These are phyloP conservation scores for Halenospora varia DNA, from an alignment of 495 filamentous ascomycete species.

Conservation along the genomic window DNA sequence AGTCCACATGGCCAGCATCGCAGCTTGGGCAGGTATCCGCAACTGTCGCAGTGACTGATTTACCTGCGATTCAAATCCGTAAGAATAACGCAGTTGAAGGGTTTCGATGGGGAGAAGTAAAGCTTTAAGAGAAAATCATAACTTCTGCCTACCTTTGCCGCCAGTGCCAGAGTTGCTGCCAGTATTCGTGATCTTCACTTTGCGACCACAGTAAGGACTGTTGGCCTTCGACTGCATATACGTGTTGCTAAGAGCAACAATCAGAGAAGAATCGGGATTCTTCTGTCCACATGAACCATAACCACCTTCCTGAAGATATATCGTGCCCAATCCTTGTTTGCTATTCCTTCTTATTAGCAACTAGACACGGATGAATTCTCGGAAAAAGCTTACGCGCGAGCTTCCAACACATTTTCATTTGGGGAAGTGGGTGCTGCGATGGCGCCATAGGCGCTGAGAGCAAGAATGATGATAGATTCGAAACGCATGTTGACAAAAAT, in stretches of 20 bases:
- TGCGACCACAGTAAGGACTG: constrained; percentile 27
- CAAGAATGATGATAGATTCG: neutral
- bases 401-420: neutral
- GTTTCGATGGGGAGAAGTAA: no score
- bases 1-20: constrained; percentile 25
- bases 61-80: no score
- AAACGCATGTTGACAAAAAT: neutral
- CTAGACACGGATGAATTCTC: no score
- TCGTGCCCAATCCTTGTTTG: no score
- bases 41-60: constrained; percentile 26
- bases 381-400: neutral
- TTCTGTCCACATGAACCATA: constrained; percentile 28
- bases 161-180: constrained; percentile 25
- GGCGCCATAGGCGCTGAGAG: neutral
- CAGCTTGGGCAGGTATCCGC: constrained; percentile 31
- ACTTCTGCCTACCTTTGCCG: no score
- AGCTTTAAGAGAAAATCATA: no score
- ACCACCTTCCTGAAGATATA: neutral
- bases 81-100: no score
- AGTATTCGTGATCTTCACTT: constrained; percentile 29
- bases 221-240: constrained; percentile 14
- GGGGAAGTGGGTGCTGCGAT: neutral
- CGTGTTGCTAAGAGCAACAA: constrained; percentile 25
- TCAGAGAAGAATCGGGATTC: constrained; percentile 20
- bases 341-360: no score